phyloP scores from a whole-genome alignment of 768 basidiomycete species.

The Cytidiella melzeri region DNA sequence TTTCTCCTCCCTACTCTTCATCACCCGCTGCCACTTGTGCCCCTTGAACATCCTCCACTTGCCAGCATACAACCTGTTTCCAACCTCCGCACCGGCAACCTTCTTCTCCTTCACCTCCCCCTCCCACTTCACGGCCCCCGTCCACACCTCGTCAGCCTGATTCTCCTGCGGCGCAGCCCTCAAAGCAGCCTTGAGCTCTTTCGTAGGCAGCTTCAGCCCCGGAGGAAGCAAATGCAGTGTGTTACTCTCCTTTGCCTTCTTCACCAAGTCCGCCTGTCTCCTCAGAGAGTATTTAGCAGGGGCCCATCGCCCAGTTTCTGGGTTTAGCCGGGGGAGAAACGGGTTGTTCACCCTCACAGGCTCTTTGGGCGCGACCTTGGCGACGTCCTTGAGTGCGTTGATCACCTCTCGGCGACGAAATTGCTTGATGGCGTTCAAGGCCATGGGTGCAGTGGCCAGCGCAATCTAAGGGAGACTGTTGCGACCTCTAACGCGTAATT shows the following conservation, averaged over 20 bases:
- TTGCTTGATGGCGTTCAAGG: conserved; percentile 33
- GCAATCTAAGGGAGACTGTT: no score
- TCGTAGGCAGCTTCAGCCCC: conserved; percentile 47
- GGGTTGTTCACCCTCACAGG: conserved; percentile 42
- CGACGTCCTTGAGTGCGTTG: conserved; percentile 22
- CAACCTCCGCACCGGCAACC: conserved; percentile 44
- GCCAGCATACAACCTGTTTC: conserved; percentile 63
- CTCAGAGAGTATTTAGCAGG: conserved; percentile 68
- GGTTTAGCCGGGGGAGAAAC: conserved; percentile 59
- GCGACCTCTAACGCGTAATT: no score
- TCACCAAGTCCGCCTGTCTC: conserved; percentile 73
- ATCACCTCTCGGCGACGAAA: conserved; percentile 43
- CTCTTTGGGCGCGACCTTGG: conserved; percentile 6
- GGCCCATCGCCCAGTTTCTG: conserved; percentile 57
- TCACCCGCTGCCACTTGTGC: conserved; percentile 76
- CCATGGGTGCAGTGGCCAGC: conserved; percentile 6
- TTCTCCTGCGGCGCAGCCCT: neutral
- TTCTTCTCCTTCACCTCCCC: conserved; percentile 25
- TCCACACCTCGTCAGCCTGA: neutral
- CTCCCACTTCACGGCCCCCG: conserved; percentile 14
- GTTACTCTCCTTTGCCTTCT: conserved; percentile 52
- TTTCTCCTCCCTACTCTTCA: conserved; percentile 35
- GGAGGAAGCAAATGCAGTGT: conserved; percentile 60
- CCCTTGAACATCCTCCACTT: conserved; percentile 91
- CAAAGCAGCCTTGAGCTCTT: conserved; percentile 21